These are phyloP conservation scores for Claviceps pazoutovae DNA, from an alignment of 2,329 filamentous ascomycete species.

Conservation along the genomic window DNA sequence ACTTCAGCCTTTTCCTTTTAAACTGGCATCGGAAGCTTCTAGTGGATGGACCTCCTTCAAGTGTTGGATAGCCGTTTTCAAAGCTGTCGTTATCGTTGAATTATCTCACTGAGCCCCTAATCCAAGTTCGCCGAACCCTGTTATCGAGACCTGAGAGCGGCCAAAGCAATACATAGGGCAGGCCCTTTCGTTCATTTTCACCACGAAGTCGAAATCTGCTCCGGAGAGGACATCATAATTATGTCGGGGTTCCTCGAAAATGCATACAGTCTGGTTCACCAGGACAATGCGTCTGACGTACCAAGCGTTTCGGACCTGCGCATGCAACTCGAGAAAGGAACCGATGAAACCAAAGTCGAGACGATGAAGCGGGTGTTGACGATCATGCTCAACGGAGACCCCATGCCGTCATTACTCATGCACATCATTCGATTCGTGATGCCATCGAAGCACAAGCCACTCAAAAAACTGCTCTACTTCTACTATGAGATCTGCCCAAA, in stretches of 20 bases:
- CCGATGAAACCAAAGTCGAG: conserved; percentile 81
- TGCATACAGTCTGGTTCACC: conserved; percentile 91
- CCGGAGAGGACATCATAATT: conserved; percentile 28
- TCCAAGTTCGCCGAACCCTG: neutral
- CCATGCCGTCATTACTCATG: conserved; percentile 92
- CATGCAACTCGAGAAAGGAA: conserved; percentile 86
- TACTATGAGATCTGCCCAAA: conserved; percentile 99
- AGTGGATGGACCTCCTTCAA: conserved; percentile 2
- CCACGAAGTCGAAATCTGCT: neutral
- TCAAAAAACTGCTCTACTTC: conserved; percentile 98
- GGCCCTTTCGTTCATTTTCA: neutral
- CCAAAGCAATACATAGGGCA: neutral
- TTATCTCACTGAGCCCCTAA: neutral
- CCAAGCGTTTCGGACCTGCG: conserved; percentile 83
- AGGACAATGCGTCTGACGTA: conserved; percentile 92
- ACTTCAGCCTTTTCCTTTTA: conserved; percentile 13
- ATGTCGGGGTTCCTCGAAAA: conserved; percentile 89
- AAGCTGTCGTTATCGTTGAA: neutral
- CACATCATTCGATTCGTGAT: conserved; percentile 99
- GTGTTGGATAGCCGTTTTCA: neutral
- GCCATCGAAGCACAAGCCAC: conserved; percentile 88
- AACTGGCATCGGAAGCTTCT: conserved; percentile 8
- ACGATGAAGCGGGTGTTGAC: conserved; percentile 95
- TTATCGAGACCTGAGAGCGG: neutral
- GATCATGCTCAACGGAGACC: conserved; percentile 95